Evolutionary conservation across 495 filamentous ascomycete genomes (phyloP).

Genomic region (Podospora bellae-mahoneyi): DNA sequence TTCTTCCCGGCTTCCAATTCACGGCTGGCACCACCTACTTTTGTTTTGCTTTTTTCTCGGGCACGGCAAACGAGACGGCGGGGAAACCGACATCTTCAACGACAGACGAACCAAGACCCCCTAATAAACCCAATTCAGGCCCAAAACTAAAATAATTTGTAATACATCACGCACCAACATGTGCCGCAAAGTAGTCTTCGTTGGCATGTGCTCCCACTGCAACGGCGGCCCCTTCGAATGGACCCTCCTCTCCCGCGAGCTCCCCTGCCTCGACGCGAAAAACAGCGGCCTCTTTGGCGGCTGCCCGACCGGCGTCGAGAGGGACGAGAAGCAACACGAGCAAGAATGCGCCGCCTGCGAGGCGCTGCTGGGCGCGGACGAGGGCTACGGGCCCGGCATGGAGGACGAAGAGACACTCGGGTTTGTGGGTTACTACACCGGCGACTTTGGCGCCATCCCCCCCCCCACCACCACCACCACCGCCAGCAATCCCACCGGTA

Average conservation of each 20-base stretch:
- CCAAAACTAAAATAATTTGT: background rate
- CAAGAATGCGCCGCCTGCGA: conserved; percentile 37
- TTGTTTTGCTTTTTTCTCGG: too few species aligned
- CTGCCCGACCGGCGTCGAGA: conserved; percentile 28
- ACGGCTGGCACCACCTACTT: background rate
- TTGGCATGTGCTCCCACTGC: conserved; percentile 35
- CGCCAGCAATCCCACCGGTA: background rate
- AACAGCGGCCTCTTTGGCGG: conserved; percentile 35
- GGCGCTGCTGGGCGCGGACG: conserved; percentile 29
- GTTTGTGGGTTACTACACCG: background rate
- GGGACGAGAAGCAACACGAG: conserved; percentile 36
- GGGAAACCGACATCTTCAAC: too few species aligned
- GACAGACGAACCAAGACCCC: too few species aligned
- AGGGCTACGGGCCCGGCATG: conserved; percentile 34
- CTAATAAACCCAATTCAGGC: background rate
- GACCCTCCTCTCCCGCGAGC: conserved; percentile 34
- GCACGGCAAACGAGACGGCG: too few species aligned
- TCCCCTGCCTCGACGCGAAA: conserved; percentile 39
- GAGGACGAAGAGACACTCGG: conserved; percentile 19
- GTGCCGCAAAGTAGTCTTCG: conserved; percentile 36
- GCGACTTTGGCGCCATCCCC: background rate
- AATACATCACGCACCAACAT: conserved; percentile 16
- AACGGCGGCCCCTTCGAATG: conserved; percentile 23
- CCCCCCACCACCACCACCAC: background rate
- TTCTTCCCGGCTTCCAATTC: background rate